A percentile compares a stretch with the other conserved stretches of the same genome.
phyloP scores from a whole-genome alignment of 805 yeast species.

The Metschnikowia henanensis region DNA sequence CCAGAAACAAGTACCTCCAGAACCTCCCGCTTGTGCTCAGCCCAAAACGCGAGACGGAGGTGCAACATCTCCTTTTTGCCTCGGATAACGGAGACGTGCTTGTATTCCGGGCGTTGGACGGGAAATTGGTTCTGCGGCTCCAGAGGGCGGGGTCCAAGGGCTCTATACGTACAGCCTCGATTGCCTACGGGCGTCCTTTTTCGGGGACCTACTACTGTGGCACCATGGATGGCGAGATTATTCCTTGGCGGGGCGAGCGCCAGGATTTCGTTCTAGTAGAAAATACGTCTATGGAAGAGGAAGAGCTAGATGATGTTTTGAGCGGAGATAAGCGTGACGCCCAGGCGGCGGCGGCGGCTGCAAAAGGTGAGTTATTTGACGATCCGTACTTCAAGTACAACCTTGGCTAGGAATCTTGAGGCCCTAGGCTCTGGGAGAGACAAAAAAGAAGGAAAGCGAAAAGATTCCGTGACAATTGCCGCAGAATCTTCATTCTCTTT shows the following conservation, averaged over 20 bases:
- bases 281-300: neutral
- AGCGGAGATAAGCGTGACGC: too few species aligned
- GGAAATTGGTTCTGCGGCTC: constrained; percentile 61
- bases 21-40: constrained; percentile 53
- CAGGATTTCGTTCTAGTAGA: constrained; percentile 1
- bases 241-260: constrained; percentile 45
- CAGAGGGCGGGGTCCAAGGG: constrained; percentile 42
- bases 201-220: constrained; percentile 55
- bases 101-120: constrained; percentile 58
- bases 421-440: too few species aligned
- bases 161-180: constrained; percentile 48
- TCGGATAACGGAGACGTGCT: constrained; percentile 74
- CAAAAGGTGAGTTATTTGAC: constrained; percentile 3
- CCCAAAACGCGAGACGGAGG: constrained; percentile 50
- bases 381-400: constrained; percentile 10
- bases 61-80: constrained; percentile 65
- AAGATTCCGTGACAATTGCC: too few species aligned
- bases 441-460: too few species aligned
- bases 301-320: neutral
- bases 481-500: too few species aligned
- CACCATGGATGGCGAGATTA: constrained; percentile 64
- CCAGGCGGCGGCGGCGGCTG: neutral
- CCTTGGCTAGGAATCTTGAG: neutral
- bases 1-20: constrained; percentile 59
- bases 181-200: constrained; percentile 48